These are phyloP conservation scores for Talaromyces thailandensis DNA, from an alignment of 495 filamentous ascomycete species.

Conservation along the genomic window DNA sequence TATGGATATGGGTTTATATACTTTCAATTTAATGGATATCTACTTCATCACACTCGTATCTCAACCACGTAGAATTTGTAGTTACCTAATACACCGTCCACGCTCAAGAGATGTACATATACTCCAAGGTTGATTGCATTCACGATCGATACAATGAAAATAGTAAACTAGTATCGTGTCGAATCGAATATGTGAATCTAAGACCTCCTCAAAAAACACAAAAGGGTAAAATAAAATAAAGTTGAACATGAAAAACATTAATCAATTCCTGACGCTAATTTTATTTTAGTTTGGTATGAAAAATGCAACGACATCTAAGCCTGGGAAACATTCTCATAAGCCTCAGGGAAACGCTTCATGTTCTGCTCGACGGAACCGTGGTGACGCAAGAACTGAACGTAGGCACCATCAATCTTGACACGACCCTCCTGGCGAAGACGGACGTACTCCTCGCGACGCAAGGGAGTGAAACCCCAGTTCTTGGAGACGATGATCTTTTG, in stretches of 20 bases:
- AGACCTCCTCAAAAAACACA: background rate
- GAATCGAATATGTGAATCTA: constrained; percentile 10
- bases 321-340: constrained; percentile 53
- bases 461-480: constrained; percentile 99
- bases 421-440: constrained; percentile 81
- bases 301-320: constrained; percentile 27
- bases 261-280: constrained; percentile 6
- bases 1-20: background rate
- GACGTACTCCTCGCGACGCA: constrained; percentile 93
- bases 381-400: constrained; percentile 95
- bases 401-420: constrained; percentile 92
- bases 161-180: constrained; percentile 6
- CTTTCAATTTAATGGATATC: background rate
- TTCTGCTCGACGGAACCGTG: constrained; percentile 78
- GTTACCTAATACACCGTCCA: background rate
- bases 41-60: background rate
- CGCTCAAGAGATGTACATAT: background rate
- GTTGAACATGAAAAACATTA: constrained; percentile 1
- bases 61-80: background rate
- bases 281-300: background rate
- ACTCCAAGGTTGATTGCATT: background rate
- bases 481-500: constrained; percentile 99
- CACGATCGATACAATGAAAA: background rate
- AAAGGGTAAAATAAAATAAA: constrained; percentile 1
- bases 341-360: constrained; percentile 86